Evolutionary conservation across 2,329 filamentous ascomycete genomes (phyloP).

Genomic region (Lecanicillium sp.): DNA sequence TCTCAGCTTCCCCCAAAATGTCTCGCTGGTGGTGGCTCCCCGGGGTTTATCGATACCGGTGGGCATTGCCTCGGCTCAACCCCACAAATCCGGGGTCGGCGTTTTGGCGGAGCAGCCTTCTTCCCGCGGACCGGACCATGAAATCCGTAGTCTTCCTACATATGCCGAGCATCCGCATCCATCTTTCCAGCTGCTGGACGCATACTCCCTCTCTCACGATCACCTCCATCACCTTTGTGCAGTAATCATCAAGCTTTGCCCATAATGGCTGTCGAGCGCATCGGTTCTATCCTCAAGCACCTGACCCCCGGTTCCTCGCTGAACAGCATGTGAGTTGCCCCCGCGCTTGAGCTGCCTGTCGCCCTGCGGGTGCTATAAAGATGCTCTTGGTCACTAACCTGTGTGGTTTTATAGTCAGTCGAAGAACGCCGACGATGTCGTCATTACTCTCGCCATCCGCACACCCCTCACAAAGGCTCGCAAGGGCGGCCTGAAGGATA

Average conservation of each 20-base stretch:
- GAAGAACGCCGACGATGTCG: conserved; percentile 92
- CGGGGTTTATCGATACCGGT: too few relatives aligned
- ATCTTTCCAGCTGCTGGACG: conserved; percentile 2
- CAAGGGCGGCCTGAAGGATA: conserved; percentile 96
- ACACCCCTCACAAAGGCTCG: conserved; percentile 81
- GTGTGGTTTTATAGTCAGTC: conserved; percentile 55
- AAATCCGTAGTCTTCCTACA: conserved; percentile 4
- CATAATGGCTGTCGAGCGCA: conserved; percentile 75
- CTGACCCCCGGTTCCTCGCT: conserved; percentile 67
- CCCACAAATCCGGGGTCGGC: conserved; percentile 16
- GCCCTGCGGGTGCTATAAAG: neutral
- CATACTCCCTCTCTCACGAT: conserved; percentile 2
- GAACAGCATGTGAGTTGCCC: conserved; percentile 61
- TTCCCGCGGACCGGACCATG: neutral
- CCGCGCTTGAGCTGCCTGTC: neutral
- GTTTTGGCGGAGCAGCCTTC: conserved; percentile 1
- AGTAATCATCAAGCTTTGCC: conserved; percentile 4
- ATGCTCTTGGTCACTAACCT: conserved; percentile 8
- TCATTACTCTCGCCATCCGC: conserved; percentile 87
- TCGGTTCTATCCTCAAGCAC: conserved; percentile 83
- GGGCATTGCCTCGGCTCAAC: conserved; percentile 24
- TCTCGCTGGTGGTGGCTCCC: too few relatives aligned
- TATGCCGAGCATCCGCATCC: conserved; percentile 4
- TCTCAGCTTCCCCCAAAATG: too few relatives aligned
- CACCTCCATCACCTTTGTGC: neutral